phyloP scores from a whole-genome alignment of 2,329 filamentous ascomycete genomes.

The Claviceps sp. region DNA sequence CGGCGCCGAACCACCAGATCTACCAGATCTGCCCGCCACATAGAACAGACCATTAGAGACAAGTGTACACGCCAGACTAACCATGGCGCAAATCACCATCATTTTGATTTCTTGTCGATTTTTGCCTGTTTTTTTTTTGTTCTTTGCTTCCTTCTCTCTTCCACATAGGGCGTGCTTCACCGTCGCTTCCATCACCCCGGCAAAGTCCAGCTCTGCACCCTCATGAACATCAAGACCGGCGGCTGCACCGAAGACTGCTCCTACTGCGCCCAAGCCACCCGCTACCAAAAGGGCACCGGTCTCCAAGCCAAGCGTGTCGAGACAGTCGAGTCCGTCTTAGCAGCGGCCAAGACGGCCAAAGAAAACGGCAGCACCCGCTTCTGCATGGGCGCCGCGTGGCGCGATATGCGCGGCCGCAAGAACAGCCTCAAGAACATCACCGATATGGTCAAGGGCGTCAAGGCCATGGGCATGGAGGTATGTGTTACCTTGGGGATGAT shows the following conservation, averaged over 20 bases:
- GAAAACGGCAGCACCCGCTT: slow-evolving; percentile 80
- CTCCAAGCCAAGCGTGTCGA: slow-evolving; percentile 70
- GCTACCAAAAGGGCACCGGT: slow-evolving; percentile 63
- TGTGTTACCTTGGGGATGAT: slow-evolving; percentile 96
- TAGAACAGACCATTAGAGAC: neutral
- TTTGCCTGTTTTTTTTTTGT: too few species aligned
- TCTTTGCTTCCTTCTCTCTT: neutral
- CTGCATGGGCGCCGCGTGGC: slow-evolving; percentile 91
- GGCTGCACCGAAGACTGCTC: slow-evolving; percentile 87
- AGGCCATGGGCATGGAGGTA: slow-evolving; percentile 72
- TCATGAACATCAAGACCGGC: slow-evolving; percentile 95
- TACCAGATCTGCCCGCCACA: neutral
- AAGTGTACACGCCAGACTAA: neutral
- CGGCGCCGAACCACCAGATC: too few species aligned
- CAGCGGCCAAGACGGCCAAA: slow-evolving; percentile 62
- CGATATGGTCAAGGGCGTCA: slow-evolving; percentile 72
- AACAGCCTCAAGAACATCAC: slow-evolving; percentile 73
- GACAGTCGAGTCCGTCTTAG: slow-evolving; percentile 67
- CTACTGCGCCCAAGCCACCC: slow-evolving; percentile 82
- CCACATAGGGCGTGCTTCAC: slow-evolving; percentile 55
- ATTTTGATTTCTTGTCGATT: too few species aligned
- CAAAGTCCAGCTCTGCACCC: slow-evolving; percentile 80
- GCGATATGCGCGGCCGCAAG: slow-evolving; percentile 86
- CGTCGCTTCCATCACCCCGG: slow-evolving; percentile 74
- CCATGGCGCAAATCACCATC: neutral